phyloP scores from a whole-genome alignment of 208 protist species.

The Crithidia brevicula region DNA sequence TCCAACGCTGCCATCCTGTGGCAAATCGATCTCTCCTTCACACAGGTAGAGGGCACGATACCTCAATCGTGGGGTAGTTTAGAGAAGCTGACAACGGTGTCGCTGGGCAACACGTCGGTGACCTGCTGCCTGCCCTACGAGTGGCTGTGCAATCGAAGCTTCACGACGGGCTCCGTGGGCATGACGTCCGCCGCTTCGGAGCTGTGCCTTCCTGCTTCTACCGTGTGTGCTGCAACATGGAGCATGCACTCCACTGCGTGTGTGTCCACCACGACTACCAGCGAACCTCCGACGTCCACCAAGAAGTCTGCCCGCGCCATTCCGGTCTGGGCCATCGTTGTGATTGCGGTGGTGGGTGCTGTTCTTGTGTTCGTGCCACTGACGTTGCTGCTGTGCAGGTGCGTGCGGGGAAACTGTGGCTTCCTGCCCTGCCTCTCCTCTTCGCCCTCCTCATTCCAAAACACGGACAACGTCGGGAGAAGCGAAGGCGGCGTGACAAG shows the following conservation, averaged over 20 bases:
- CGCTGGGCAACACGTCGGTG: not conserved
- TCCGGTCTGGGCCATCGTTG: slow-evolving; percentile 1
- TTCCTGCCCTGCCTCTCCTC: not conserved
- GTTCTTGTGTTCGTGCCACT: not conserved
- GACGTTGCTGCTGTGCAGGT: not conserved
- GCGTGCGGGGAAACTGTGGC: not conserved
- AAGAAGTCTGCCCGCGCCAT: not conserved
- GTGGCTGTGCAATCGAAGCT: not conserved
- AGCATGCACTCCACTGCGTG: not conserved
- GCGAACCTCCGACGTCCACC: no score
- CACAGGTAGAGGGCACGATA: not conserved
- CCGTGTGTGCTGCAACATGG: not conserved
- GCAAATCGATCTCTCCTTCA: not conserved
- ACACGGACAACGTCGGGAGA: not conserved
- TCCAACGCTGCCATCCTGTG: not conserved
- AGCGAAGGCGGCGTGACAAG: not conserved
- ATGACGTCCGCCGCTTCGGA: not conserved
- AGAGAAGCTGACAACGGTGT: not conserved
- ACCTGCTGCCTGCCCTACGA: slow-evolving; percentile 1
- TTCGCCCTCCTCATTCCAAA: no score
- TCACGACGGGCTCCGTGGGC: not conserved
- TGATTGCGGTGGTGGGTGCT: not conserved
- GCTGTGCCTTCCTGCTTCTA: not conserved
- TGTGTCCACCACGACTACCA: not conserved
- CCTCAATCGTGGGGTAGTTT: not conserved